Conservation (phyloP, 164 flowering plant species). For the Annona squamosa region DNA sequence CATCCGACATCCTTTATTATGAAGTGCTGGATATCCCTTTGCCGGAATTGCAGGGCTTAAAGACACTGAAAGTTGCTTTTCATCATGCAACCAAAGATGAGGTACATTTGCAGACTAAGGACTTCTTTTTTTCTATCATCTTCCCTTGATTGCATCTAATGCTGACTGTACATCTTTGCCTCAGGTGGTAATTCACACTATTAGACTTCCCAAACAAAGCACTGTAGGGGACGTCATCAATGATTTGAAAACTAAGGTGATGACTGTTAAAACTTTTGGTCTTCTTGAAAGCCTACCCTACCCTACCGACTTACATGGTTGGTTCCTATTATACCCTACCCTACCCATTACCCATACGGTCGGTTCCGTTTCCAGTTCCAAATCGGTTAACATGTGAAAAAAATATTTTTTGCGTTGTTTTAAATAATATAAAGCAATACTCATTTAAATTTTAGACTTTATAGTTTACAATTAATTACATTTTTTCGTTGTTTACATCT, state of each 20-base stretch:
- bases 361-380: too few species aligned
- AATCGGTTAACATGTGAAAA: too few species aligned
- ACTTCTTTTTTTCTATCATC: not conserved
- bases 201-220: conserved; percentile 86
- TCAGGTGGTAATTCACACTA: conserved; percentile 73
- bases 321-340: too few species aligned
- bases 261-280: conserved; percentile 1
- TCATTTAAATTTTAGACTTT: too few species aligned
- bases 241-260: conserved; percentile 75
- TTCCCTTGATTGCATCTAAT: not conserved
- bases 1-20: conserved; percentile 82
- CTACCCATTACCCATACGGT: too few species aligned
- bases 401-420: too few species aligned
- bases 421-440: too few species aligned
- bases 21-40: conserved; percentile 92
- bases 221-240: conserved; percentile 85
- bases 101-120: conserved; percentile 26
- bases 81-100: conserved; percentile 83
- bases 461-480: too few species aligned
- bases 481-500: too few species aligned
- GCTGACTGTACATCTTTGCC: conserved; percentile 4
- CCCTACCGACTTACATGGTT: too few species aligned
- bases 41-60: conserved; percentile 86
- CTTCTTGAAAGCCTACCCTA: not conserved
- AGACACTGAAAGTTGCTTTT: conserved; percentile 85